phyloP scores from a whole-genome alignment of 2,329 filamentous ascomycete genomes.

The Pseudopithomyces chartarum region DNA sequence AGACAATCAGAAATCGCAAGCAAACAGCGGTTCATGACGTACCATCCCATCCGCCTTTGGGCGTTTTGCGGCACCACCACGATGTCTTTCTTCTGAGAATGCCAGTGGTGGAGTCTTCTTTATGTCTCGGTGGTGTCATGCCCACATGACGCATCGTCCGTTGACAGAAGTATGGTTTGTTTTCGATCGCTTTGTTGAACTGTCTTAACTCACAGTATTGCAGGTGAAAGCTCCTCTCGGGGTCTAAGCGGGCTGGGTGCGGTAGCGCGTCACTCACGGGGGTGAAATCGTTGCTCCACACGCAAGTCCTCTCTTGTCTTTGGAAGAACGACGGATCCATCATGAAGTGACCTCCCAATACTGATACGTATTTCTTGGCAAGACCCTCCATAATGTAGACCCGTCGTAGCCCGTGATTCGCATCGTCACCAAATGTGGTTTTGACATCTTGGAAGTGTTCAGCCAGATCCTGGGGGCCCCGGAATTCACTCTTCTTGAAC shows the following conservation, averaged over 20 bases:
- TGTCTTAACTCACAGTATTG: conserved; percentile 41
- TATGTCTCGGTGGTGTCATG: conserved; percentile 34
- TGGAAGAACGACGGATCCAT: conserved; percentile 42
- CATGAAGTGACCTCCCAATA: conserved; percentile 37
- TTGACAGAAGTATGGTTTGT: conserved; percentile 32
- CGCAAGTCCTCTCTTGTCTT: conserved; percentile 40
- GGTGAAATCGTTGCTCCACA: conserved; percentile 43
- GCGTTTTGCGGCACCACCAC: conserved; percentile 34
- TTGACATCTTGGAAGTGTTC: conserved; percentile 18
- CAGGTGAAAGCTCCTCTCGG: conserved; percentile 32
- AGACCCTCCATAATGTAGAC: conserved; percentile 43
- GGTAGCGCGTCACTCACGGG: conserved; percentile 40
- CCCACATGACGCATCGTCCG: conserved; percentile 38
- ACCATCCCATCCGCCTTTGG: conserved; percentile 39
- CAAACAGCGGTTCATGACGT: conserved; percentile 4
- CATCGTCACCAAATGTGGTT: neutral
- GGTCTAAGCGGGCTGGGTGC: conserved; percentile 34
- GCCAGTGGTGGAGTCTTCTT: conserved; percentile 31
- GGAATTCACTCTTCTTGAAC: conserved; percentile 26
- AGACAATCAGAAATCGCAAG: neutral
- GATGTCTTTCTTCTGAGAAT: conserved; percentile 37
- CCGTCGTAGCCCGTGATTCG: conserved; percentile 21
- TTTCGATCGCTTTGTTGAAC: conserved; percentile 33
- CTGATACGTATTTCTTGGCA: conserved; percentile 33
- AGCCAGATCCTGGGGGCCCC: conserved; percentile 16